Evolutionary conservation across 129 eudicot genomes (phyloP), one percentile per base, ranked within the genome.

Genomic region (Lactuca sativa): DNA sequence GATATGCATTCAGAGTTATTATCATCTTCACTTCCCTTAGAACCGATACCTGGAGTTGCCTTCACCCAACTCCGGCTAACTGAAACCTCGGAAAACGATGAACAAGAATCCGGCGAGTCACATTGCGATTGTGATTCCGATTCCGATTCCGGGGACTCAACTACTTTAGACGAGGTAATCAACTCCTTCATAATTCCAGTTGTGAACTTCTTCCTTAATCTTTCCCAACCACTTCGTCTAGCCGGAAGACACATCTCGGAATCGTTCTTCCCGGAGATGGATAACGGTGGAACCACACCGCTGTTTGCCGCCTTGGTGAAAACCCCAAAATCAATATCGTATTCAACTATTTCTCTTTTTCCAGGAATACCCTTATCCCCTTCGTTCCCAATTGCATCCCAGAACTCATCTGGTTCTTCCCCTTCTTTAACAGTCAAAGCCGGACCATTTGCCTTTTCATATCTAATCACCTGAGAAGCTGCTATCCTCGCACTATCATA

Each of bases 271-370:
- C 88, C 92, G 1, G 92, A 77, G 32, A 81, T 69, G 5, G 95
- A 79, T 66, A 79, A 85, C 65, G 97, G 95, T 3, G 99, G 97
- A 40, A 95, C 88, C 66, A 87, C 93, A 60, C 97, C 99, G 11
- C 92, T 88, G 12, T 86, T 67, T 21, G 84, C 81, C 41, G 95
- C 99, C 73, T 84, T 84, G 9, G 52, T 79, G 12, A 95, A 90
- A 62, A 90, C 83, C 40, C 86, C 96, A 74, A 90, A 95, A 77
- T 95, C 99, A 7, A 81, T 55, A 79, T 95, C 92, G 62, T 95
- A 95, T 48, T 80, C 88, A 41, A 70, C 66, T 15, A 86, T 84
- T 58, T 82, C 82, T 81, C 92, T 87, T 67, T 74, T 60, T 36
- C 71, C 60, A 15, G 73, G 75, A 71, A 21, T 38, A 37, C 56